Evolutionary conservation across 441 rosid species (phyloP).

Genomic region (Gossypium schwendimanii): DNA sequence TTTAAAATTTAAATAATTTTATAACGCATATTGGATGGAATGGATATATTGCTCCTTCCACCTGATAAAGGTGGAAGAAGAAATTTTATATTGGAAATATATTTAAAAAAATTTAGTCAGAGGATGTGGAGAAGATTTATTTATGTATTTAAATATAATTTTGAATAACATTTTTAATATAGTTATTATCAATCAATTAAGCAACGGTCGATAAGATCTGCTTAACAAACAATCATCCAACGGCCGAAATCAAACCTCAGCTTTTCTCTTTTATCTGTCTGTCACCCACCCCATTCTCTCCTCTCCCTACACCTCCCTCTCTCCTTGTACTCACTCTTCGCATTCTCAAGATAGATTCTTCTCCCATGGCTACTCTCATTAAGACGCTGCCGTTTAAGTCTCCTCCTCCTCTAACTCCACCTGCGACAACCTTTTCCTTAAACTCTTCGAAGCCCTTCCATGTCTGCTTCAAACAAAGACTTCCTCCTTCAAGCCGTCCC

Average conservation of each 20-base stretch:
- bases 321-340: background rate
- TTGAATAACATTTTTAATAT: no score
- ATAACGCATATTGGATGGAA: no score
- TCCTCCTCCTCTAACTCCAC: conserved; percentile 22
- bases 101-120: no score
- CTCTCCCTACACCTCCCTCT: background rate
- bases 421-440: conserved; percentile 14
- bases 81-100: no score
- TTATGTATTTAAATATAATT: no score
- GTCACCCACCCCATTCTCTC: conserved; percentile 9
- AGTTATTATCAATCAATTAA: no score
- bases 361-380: conserved; percentile 60
- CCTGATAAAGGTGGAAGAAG: no score
- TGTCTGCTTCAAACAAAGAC: conserved; percentile 35
- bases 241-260: conserved; percentile 19
- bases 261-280: conserved; percentile 8
- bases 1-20: no score
- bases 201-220: background rate
- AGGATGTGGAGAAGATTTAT: no score
- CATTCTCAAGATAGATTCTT: background rate
- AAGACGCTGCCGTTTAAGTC: conserved; percentile 48
- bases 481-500: conserved; percentile 20
- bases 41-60: no score
- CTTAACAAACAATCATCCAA: conserved; percentile 19
- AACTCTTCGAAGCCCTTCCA: conserved; percentile 26